These are phyloP conservation scores for Trametes pubescens DNA, from an alignment of 1,284 basidiomycete genomes.

Conservation along the genomic window DNA sequence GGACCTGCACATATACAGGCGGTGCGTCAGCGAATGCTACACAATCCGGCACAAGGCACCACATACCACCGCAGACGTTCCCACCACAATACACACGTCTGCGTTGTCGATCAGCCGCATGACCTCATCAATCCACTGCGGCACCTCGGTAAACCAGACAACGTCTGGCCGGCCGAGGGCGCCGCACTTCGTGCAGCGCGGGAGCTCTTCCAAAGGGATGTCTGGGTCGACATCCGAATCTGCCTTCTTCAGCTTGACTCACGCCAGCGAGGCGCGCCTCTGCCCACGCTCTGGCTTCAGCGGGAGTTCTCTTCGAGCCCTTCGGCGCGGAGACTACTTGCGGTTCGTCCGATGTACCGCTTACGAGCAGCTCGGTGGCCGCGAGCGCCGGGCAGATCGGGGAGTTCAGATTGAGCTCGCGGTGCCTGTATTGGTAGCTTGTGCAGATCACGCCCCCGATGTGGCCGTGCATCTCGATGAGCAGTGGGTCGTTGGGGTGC, in stretches of 20 bases:
- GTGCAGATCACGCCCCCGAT: constrained; percentile 63
- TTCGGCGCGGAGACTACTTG: neutral
- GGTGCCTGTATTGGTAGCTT: constrained; percentile 47
- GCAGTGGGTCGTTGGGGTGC: constrained; percentile 29
- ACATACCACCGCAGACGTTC: constrained; percentile 66
- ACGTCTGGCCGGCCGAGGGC: constrained; percentile 64
- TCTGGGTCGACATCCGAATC: constrained; percentile 46
- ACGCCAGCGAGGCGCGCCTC: constrained; percentile 19
- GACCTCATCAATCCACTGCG: constrained; percentile 53
- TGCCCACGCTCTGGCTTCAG: constrained; percentile 25
- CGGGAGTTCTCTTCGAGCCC: constrained; percentile 8
- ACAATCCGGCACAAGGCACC: neutral
- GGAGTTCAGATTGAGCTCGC: constrained; percentile 50
- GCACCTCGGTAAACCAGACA: constrained; percentile 71
- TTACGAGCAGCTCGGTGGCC: constrained; percentile 57
- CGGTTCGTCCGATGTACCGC: constrained; percentile 20
- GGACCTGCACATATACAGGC: constrained; percentile 41
- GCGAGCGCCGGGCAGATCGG: constrained; percentile 58
- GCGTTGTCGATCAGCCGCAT: constrained; percentile 54
- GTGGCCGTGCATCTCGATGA: constrained; percentile 70
- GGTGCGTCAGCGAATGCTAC: neutral
- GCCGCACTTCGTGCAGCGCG: constrained; percentile 60
- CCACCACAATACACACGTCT: constrained; percentile 68
- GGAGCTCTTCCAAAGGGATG: constrained; percentile 55
- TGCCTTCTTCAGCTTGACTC: constrained; percentile 21